Conservation (phyloP, 2,329 filamentous ascomycete species). For the Fusarium dlaminii region DNA sequence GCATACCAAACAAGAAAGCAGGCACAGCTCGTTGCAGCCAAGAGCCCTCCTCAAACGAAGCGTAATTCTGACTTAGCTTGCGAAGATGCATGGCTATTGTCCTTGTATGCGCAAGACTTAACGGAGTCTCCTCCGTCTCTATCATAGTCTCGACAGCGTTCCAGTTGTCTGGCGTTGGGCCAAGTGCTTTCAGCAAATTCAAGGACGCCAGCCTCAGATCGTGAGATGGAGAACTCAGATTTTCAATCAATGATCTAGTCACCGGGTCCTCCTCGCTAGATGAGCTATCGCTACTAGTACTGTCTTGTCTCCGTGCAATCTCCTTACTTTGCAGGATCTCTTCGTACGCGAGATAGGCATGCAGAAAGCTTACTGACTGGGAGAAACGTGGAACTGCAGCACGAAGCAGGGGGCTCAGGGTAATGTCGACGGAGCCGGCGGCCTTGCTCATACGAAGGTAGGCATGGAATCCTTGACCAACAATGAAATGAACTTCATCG, state of each 20-base stretch:
- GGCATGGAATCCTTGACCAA: conserved; percentile 77
- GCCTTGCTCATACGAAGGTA: conserved; percentile 73
- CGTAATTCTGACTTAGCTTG: conserved; percentile 74
- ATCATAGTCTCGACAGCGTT: conserved; percentile 66
- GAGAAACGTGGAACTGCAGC: conserved; percentile 73
- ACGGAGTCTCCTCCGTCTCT: conserved; percentile 79
- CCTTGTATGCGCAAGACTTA: conserved; percentile 80
- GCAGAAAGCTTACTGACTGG: conserved; percentile 71
- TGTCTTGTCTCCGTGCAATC: conserved; percentile 36
- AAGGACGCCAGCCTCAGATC: conserved; percentile 78
- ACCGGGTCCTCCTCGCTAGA: conserved; percentile 67
- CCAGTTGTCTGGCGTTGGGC: conserved; percentile 32
- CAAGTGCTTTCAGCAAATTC: conserved; percentile 73
- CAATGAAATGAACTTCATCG: conserved; percentile 75
- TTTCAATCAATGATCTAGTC: conserved; percentile 72
- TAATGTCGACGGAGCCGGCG: conserved; percentile 65
- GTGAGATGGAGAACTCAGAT: conserved; percentile 80
- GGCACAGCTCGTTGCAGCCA: conserved; percentile 80
- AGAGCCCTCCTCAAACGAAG: conserved; percentile 64
- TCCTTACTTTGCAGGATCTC: conserved; percentile 41
- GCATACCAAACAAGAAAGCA: conserved; percentile 85
- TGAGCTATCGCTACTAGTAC: conserved; percentile 54
- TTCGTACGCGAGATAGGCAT: conserved; percentile 69
- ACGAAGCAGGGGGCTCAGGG: conserved; percentile 72
- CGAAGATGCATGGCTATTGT: conserved; percentile 86